Evolutionary conservation across 129 eudicot species (phyloP), one percentile per base, ranked within the genome.

Genomic region (Flaveria linearis): DNA sequence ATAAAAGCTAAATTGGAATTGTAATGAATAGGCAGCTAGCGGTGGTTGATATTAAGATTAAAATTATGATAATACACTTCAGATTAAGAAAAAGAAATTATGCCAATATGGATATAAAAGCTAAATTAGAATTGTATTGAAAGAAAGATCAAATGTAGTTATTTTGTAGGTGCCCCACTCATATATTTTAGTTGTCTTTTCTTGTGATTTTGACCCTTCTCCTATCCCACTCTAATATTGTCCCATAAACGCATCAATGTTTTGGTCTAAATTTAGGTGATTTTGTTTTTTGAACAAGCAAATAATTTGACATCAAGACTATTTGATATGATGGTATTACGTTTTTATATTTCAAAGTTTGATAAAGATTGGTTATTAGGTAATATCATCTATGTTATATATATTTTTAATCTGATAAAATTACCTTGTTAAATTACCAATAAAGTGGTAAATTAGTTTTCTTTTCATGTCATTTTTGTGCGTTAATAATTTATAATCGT

Each of bases 161-260:
- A 51, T 18, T 57, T 26, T 58, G 7, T 63, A 60, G 43, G 62
- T 26, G 52, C 60, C 82, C 82, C 76, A 78, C 82, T 60, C 52
- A 46, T 8, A 20, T 20, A 20, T 30, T 49, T 45, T 17, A 61
- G 1, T 70, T 60, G 71, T 58, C 12, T 33, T 22, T 70, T 30
- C 76, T 61, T 70, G 62, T 78, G 82, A 78, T 60, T 70, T 70
- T 60, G 82, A 78, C 82, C 77, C 20, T 51, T 47, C 77, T 78
- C 82, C 82, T 58, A 70, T 78, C 76, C 82, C 82, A 78, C 71
- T 78, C 30, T 17, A 78, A 46, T 46, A 3, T 57, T 43, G n/a
- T 78, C 46, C 69, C 22, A 56, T 77, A 57, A 68, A 60, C 36
- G 74, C 64, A 69, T 70, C 76, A 70, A 47, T 70, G 14, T 70